Evolutionary conservation across 2,329 filamentous ascomycete genomes (phyloP).

Genomic region (Aspergillus sp.): DNA sequence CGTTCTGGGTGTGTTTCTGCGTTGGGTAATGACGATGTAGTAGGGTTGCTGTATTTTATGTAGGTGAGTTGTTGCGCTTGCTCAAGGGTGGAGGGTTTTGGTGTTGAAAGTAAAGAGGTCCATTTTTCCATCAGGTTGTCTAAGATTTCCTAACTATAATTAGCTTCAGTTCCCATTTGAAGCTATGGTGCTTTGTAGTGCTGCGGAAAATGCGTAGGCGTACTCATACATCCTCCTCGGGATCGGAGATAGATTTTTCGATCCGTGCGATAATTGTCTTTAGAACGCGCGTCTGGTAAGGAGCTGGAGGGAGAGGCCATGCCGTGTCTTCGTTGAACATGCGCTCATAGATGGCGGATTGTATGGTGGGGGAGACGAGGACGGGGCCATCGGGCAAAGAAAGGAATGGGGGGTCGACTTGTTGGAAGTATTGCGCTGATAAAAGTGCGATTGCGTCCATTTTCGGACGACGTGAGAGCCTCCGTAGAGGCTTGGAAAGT

Average conservation of each 20-base stretch:
- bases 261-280: conserved; percentile 71
- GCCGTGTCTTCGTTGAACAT: conserved; percentile 64
- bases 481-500: not conserved
- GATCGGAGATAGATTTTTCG: conserved; percentile 73
- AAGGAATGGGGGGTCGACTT: conserved; percentile 61
- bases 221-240: conserved; percentile 75
- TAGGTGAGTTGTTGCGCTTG: conserved; percentile 71
- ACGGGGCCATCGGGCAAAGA: conserved; percentile 59
- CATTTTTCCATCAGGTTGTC: conserved; percentile 74
- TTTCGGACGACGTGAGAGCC: not conserved
- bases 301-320: conserved; percentile 60
- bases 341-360: conserved; percentile 63
- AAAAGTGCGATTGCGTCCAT: conserved; percentile 36
- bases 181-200: not conserved
- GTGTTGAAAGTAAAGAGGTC: conserved; percentile 62
- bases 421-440: conserved; percentile 74
- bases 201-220: not conserved
- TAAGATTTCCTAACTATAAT: conserved; percentile 67
- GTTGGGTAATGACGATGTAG: conserved; percentile 1
- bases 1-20: not conserved
- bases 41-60: conserved; percentile 65
- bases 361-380: conserved; percentile 62
- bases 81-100: conserved; percentile 62
- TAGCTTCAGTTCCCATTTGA: not conserved
- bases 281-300: conserved; percentile 70